phyloP scores from a whole-genome alignment of 352 stramenopile species.

The Phytophthora citrophthora region DNA sequence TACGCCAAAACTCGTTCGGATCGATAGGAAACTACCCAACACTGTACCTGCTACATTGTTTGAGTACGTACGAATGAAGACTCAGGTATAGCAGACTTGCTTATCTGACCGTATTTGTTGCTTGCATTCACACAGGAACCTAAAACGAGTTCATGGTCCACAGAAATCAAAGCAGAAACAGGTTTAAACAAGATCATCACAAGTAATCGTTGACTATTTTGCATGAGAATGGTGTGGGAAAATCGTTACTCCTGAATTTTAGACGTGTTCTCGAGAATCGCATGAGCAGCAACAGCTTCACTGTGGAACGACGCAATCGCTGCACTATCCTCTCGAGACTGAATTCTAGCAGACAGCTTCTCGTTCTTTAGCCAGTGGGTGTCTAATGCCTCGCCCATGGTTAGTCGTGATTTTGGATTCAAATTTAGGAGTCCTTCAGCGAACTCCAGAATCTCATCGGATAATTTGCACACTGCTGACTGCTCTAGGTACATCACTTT shows the following conservation, averaged over 20 bases:
- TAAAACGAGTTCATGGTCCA: no score
- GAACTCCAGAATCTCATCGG: constrained; percentile 72
- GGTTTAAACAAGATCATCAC: no score
- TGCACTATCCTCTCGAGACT: constrained; percentile 8
- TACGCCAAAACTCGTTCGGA: no score
- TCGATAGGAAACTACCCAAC: no score
- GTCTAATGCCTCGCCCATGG: constrained; percentile 69
- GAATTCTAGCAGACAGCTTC: constrained; percentile 7
- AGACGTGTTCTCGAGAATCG: neutral
- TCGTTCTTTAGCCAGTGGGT: constrained; percentile 59
- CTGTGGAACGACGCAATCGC: constrained; percentile 13
- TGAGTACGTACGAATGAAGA: no score
- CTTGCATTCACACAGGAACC: no score
- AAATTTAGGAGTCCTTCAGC: constrained; percentile 86
- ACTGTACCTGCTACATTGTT: no score
- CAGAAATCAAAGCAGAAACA: no score
- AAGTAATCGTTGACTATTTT: no score
- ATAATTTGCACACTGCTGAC: constrained; percentile 59
- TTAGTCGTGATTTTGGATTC: constrained; percentile 82
- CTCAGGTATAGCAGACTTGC: no score
- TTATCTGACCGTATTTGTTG: no score
- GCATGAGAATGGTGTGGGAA: no score
- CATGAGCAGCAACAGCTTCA: constrained; percentile 14
- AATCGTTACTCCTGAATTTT: neutral
- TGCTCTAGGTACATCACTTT: constrained; percentile 74